phyloP scores from a whole-genome alignment of 306 rosid genomes.

The Coriaria nepalensis region DNA sequence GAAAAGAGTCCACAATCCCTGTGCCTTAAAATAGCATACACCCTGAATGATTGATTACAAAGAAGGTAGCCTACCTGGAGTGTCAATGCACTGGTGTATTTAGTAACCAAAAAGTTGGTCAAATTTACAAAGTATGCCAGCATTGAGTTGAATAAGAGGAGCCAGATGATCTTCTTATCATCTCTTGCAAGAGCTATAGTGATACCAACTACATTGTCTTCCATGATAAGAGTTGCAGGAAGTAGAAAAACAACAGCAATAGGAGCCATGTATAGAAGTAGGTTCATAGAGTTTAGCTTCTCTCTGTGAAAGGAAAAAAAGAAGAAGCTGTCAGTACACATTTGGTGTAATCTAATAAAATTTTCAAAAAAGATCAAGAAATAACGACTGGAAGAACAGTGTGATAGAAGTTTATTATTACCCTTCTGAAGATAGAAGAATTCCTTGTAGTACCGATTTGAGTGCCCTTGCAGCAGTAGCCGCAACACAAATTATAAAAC shows the following conservation, averaged over 20 bases:
- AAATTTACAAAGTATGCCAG: constrained; percentile 90
- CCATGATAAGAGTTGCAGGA: constrained; percentile 95
- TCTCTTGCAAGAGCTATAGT: constrained; percentile 97
- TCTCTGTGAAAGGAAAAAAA: constrained; percentile 38
- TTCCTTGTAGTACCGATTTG: constrained; percentile 89
- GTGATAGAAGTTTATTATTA: constrained; percentile 15
- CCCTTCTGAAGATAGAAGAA: constrained; percentile 98
- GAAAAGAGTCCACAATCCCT: constrained; percentile 1
- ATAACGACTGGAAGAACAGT: neutral
- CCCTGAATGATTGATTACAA: neutral
- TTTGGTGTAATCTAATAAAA: neutral
- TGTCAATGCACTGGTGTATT: constrained; percentile 96
- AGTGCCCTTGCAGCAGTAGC: constrained; percentile 99
- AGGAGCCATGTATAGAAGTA: constrained; percentile 98
- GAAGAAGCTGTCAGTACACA: constrained; percentile 21
- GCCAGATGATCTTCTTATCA: constrained; percentile 90
- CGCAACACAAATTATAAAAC: constrained; percentile 78
- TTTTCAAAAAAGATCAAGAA: neutral
- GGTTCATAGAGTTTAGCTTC: constrained; percentile 99
- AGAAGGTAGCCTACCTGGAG: constrained; percentile 67
- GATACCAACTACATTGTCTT: constrained; percentile 93
- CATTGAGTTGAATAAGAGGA: constrained; percentile 79
- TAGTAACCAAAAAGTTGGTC: constrained; percentile 98
- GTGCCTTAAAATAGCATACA: no score
- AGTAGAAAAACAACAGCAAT: constrained; percentile 96